Base-by-base conservation (phyloP, 345 rosid species). In the Sonneratia caseolaris region DNA sequence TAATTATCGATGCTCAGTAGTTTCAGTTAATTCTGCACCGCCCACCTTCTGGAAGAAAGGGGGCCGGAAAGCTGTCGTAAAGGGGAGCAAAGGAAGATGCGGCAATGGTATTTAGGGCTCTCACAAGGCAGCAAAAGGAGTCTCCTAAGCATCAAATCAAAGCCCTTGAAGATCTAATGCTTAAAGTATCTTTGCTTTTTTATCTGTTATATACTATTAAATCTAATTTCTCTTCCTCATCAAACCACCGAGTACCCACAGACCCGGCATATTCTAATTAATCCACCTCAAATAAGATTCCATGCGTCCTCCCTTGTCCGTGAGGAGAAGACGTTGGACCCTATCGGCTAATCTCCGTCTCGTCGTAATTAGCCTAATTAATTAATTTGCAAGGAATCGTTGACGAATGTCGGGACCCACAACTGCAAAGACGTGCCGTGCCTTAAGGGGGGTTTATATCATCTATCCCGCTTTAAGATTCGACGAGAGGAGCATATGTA, bases 151-250 rank as follows among this genome's bases (percentile, higher is more conserved):
- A 65, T 3, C 43, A 35, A 35, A 65, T 21, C 43, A 37, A 37
- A 24, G 66, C 66, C 14, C 37, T 24, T 10, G 18, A 35, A 37
- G 68, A 35, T 35, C 21, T 65, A 37, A 65, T 69, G 73, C 73
- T 57, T 3, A 61, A 16, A 24, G 73, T 38, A 71, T 71, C 37
- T 59, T 51, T 71, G 66, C 66, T 61, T 57, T 40, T 9, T 47
- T 40, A 8, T 40, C 43, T 4, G 43, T 4, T 56, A 38, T 64
- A 14, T 24, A 0, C 9, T 40, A 40, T 32, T 0, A n/a, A n/a
- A 1, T 35, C 27, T 37, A 56, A 21, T 18, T n/a, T 55, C 45
- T 42, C 45, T 2, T 42, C 45, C 45, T 42, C 5, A 42, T 42
- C 10, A 42, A 42, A 9, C 32, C 32, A 27, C 32, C 32, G 32